Percentiles rank a stretch among this genome's conserved stretches.
Evolutionary conservation across 352 stramenopile genomes (phyloP).

Genomic region (Thalassiosira livingstoniorum): DNA sequence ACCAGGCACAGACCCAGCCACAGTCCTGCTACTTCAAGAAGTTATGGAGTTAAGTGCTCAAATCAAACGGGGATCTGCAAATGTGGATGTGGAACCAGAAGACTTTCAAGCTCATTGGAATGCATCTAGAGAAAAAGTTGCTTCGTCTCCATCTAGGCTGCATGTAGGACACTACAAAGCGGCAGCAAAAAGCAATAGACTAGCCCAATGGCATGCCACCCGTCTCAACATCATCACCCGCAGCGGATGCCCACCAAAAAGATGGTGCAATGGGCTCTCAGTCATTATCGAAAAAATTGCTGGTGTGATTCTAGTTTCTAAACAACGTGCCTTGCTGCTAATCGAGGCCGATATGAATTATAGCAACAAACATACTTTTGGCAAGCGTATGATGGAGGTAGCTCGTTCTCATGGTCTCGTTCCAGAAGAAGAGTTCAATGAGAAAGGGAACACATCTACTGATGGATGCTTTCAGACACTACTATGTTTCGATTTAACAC

Average conservation of each 20-base stretch:
- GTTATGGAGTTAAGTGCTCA: constrained; percentile 9
- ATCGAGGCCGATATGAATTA: too few relatives aligned
- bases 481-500: too few relatives aligned
- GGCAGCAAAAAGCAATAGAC: neutral
- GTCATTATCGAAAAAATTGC: constrained; percentile 43
- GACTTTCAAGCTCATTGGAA: constrained; percentile 1
- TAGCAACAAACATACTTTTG: too few relatives aligned
- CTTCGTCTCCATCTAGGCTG: neutral
- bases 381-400: too few relatives aligned
- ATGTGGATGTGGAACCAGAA: neutral
- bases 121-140: neutral
- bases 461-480: too few relatives aligned
- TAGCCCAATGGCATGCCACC: constrained; percentile 12
- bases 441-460: too few relatives aligned
- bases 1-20: constrained; percentile 5
- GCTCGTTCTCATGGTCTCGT: too few relatives aligned
- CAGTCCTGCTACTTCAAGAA: constrained; percentile 10
- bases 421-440: too few relatives aligned
- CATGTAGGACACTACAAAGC: constrained; percentile 13
- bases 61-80: neutral
- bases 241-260: constrained; percentile 4
- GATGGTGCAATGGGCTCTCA: constrained; percentile 16
- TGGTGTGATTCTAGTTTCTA: constrained; percentile 25
- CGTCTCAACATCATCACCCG: constrained; percentile 1
- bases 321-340: too few relatives aligned